These are phyloP conservation scores for Clavulina sp. DNA, from an alignment of 768 basidiomycete genomes.

Conservation along the genomic window DNA sequence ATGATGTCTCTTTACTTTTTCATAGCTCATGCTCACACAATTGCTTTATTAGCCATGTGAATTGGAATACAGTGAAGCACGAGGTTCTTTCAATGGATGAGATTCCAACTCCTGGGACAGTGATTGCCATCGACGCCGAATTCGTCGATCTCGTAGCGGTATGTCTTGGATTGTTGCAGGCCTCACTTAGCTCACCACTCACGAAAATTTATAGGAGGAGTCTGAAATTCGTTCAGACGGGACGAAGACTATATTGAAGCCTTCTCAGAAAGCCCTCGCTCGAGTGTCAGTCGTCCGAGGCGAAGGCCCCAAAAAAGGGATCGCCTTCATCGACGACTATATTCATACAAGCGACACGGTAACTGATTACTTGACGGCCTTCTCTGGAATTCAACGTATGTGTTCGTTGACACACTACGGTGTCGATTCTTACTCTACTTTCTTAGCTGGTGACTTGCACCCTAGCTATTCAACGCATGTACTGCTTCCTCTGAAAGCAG, in stretches of 20 bases:
- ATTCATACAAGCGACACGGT: constrained; percentile 92
- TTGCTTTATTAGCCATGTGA: constrained; percentile 2
- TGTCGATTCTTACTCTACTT: background rate
- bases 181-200: background rate
- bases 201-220: constrained; percentile 47
- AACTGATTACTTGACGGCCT: constrained; percentile 94
- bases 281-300: constrained; percentile 89
- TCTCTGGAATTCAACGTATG: constrained; percentile 86
- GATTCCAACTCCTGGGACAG: constrained; percentile 65
- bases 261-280: constrained; percentile 80
- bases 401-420: constrained; percentile 6
- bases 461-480: constrained; percentile 69
- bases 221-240: constrained; percentile 91
- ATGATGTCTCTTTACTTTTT: no score
- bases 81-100: constrained; percentile 54
- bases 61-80: constrained; percentile 38
- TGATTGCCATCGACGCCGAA: constrained; percentile 93
- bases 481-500: constrained; percentile 88
- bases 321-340: constrained; percentile 95
- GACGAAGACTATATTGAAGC: constrained; percentile 79
- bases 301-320: constrained; percentile 55
- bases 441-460: constrained; percentile 79
- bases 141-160: constrained; percentile 96
- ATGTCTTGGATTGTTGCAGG: constrained; percentile 2
- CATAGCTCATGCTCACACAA: background rate